Conservation (phyloP, 1,139 yeast species). For the Candida labiduridarum region DNA sequence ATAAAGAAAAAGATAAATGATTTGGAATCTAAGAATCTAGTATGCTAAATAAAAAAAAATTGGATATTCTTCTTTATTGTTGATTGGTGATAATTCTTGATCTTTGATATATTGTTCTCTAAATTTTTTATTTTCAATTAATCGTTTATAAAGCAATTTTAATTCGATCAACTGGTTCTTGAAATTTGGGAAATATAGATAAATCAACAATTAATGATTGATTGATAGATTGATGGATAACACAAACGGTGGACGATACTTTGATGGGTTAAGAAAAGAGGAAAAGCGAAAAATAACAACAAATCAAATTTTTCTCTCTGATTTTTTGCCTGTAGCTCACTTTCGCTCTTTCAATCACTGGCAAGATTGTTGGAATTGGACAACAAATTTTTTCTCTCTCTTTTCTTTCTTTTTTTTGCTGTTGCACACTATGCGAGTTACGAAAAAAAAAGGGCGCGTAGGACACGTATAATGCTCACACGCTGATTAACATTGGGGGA, state of each 20-base stretch:
- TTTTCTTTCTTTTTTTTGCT: slow-evolving; percentile 1
- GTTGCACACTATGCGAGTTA: not conserved
- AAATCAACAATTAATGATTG: slow-evolving; percentile 3
- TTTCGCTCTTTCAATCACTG: not conserved
- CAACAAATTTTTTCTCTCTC: slow-evolving; percentile 4
- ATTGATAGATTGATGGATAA: slow-evolving; percentile 9
- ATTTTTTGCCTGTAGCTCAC: not conserved
- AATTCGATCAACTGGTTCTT: not conserved
- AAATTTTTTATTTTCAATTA: not conserved
- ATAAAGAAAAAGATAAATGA: not conserved
- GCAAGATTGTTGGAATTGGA: slow-evolving; percentile 5
- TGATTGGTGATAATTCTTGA: not conserved
- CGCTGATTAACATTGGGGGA: not conserved
- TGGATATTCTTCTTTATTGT: not conserved
- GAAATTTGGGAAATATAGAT: not conserved
- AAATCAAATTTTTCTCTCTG: slow-evolving; percentile 15
- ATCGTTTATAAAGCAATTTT: not conserved
- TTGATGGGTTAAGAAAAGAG: slow-evolving; percentile 2
- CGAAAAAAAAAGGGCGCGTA: not conserved
- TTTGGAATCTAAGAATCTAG: slow-evolving; percentile 1
- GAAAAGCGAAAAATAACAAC: slow-evolving; percentile 16
- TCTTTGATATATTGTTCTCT: slow-evolving; percentile 1
- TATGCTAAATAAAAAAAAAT: not conserved
- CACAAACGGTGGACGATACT: slow-evolving; percentile 2
- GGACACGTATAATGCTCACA: not conserved